Evolutionary conservation across 345 rosid species (phyloP).

Genomic region (Syzygium aqueum): DNA sequence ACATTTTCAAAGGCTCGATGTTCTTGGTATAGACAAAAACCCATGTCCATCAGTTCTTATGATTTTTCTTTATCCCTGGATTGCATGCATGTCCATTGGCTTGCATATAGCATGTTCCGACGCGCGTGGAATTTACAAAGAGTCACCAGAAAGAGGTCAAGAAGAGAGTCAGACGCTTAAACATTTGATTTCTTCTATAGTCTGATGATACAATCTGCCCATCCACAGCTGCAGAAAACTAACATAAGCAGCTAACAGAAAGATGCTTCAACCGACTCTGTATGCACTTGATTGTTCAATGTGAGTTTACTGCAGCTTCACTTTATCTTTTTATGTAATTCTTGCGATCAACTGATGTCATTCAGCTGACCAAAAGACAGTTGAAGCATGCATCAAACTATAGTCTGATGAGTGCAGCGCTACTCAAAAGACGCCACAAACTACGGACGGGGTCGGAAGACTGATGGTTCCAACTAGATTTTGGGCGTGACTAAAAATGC

Average conservation of each 20-base stretch:
- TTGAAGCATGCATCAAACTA: no score
- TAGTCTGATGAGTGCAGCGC: no score
- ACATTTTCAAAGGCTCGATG: not conserved
- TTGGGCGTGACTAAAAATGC: not conserved
- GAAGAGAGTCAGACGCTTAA: not conserved
- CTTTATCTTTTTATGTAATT: not conserved
- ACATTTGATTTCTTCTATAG: no score
- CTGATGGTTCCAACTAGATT: not conserved
- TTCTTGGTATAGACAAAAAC: not conserved
- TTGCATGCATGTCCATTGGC: not conserved
- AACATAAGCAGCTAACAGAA: not conserved
- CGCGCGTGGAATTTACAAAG: not conserved
- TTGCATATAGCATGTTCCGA: not conserved
- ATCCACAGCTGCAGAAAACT: not conserved
- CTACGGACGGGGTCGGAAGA: not conserved
- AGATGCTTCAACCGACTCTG: not conserved
- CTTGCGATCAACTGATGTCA: not conserved
- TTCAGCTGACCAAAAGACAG: not conserved
- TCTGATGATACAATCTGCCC: not conserved
- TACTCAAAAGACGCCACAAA: no score
- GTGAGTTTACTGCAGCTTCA: not conserved
- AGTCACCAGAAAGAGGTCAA: not conserved
- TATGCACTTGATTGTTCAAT: not conserved
- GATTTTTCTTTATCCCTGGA: not conserved
- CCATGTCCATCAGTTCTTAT: not conserved